phyloP scores from a whole-genome alignment of 805 yeast genomes.

The Spathaspora gorwiae region DNA sequence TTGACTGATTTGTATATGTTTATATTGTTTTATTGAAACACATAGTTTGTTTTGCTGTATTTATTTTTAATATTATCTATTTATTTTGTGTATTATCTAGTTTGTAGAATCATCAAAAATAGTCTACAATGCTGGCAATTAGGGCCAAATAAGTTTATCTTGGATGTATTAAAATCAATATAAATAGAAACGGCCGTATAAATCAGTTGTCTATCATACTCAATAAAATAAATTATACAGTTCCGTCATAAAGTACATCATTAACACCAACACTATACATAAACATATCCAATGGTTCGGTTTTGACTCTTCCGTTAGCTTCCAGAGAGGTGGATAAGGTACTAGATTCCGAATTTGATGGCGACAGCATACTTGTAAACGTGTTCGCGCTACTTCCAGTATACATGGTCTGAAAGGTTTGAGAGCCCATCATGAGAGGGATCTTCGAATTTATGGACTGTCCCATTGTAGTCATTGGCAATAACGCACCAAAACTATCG shows the following conservation, averaged over 20 bases:
- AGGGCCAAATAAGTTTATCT: too few relatives aligned
- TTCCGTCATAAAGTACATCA: constrained; percentile 10
- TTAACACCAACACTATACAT: constrained; percentile 15
- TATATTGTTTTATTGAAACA: not conserved
- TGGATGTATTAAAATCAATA: too few relatives aligned
- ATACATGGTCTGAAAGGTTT: not conserved
- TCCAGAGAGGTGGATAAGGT: not conserved
- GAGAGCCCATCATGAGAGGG: constrained; percentile 1
- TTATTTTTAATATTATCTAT: constrained; percentile 1
- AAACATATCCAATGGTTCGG: constrained; percentile 10
- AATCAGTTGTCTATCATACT: too few relatives aligned
- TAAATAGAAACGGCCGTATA: too few relatives aligned
- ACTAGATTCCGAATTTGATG: not conserved
- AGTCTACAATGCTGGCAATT: too few relatives aligned
- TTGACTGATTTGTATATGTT: not conserved
- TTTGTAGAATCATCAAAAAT: too few relatives aligned
- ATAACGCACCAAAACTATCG: constrained; percentile 4
- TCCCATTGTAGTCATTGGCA: constrained; percentile 4
- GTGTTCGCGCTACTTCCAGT: not conserved
- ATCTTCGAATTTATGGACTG: not conserved
- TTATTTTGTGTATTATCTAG: not conserved
- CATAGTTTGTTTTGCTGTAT: not conserved
- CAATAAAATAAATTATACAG: not conserved
- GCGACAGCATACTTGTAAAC: not conserved
- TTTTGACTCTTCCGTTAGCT: not conserved